These are phyloP conservation scores for Leccinum ponderosum DNA, from an alignment of 1,284 basidiomycete species.

Conservation along the genomic window DNA sequence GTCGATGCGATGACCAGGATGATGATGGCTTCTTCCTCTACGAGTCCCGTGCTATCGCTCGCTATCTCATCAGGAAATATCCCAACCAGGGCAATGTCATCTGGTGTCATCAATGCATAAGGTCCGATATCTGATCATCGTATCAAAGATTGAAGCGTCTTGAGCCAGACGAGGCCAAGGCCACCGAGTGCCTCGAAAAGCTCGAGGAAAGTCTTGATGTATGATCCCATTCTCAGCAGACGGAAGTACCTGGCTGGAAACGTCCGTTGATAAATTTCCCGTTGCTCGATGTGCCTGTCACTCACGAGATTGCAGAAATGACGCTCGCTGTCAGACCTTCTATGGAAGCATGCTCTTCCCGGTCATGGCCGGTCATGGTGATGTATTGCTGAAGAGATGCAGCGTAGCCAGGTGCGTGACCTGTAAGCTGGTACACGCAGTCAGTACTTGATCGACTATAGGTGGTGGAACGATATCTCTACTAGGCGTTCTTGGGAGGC, in stretches of 20 bases:
- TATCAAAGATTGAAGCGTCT: conserved; percentile 4
- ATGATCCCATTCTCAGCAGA: conserved; percentile 47
- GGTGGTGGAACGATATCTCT: conserved; percentile 28
- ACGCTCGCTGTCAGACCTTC: conserved; percentile 50
- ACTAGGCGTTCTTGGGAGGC: neutral
- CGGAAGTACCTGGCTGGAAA: conserved; percentile 51
- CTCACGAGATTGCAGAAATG: conserved; percentile 33
- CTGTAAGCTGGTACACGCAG: neutral
- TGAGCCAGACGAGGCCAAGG: conserved; percentile 29
- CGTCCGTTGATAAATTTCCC: conserved; percentile 27
- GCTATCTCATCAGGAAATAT: conserved; percentile 50
- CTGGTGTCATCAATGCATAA: conserved; percentile 15
- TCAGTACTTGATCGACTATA: conserved; percentile 6
- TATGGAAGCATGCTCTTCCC: conserved; percentile 32
- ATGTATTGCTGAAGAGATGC: conserved; percentile 20
- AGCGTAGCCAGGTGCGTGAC: conserved; percentile 27
- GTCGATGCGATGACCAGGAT: conserved; percentile 23
- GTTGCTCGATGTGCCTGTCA: neutral
- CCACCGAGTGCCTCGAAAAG: conserved; percentile 21
- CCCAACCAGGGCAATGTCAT: conserved; percentile 26
- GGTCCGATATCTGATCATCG: neutral
- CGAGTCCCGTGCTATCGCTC: conserved; percentile 55
- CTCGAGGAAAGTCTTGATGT: conserved; percentile 41
- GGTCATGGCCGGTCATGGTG: neutral
- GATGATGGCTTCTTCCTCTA: conserved; percentile 47